phyloP scores from a whole-genome alignment of 2,329 filamentous ascomycete genomes.

The Sporothrix pallida region DNA sequence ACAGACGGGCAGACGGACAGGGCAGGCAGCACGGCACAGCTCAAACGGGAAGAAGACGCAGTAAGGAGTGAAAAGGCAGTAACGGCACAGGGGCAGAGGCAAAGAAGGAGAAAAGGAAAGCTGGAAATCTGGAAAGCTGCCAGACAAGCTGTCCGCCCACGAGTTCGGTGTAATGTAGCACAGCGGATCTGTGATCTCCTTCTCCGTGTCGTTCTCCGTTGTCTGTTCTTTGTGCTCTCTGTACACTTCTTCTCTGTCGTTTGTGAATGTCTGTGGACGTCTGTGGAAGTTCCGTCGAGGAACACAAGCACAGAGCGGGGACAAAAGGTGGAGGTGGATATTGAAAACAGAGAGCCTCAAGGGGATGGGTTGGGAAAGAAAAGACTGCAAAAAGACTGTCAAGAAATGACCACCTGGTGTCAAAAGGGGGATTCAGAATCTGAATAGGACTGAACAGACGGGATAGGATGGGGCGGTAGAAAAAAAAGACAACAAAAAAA shows the following conservation, averaged over 20 bases:
- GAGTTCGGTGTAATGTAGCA: conserved; percentile 15
- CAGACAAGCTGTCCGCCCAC: conserved; percentile 19
- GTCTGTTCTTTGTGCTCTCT: too few relatives aligned
- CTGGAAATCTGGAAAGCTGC: neutral
- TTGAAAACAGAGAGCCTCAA: conserved; percentile 11
- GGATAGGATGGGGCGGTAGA: too few relatives aligned
- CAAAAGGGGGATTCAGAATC: too few relatives aligned
- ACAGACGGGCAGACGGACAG: too few relatives aligned
- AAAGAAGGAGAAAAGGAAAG: neutral
- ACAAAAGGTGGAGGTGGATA: neutral
- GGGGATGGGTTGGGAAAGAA: too few relatives aligned
- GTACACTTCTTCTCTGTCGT: too few relatives aligned
- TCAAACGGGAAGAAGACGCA: too few relatives aligned
- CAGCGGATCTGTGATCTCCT: neutral
- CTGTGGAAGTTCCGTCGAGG: conserved; percentile 11
- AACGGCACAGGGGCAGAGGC: neutral
- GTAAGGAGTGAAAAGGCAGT: too few relatives aligned
- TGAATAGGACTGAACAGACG: too few relatives aligned
- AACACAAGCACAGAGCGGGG: neutral
- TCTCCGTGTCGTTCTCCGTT: too few relatives aligned
- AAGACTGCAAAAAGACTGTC: neutral
- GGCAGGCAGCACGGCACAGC: too few relatives aligned
- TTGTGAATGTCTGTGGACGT: neutral
- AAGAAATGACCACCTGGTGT: too few relatives aligned
- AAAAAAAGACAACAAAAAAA: neutral